Evolutionary conservation across 2,329 filamentous ascomycete species (phyloP).

Genomic region (Apiospora pterosperma): DNA sequence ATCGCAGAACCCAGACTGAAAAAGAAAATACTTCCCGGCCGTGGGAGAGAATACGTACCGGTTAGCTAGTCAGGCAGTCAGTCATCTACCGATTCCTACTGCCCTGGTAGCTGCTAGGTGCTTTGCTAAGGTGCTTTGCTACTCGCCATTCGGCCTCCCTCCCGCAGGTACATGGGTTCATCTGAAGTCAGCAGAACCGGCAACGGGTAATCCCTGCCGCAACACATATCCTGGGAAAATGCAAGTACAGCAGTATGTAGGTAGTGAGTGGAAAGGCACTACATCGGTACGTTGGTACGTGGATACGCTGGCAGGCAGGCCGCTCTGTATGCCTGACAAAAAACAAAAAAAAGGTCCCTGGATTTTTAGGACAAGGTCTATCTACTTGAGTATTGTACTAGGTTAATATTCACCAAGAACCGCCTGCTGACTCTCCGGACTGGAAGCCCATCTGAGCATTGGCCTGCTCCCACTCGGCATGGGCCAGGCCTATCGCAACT

Average conservation of each 20-base stretch:
- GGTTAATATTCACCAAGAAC: background rate
- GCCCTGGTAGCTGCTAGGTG: background rate
- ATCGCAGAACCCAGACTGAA: background rate
- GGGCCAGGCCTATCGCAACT: slow-evolving; percentile 1
- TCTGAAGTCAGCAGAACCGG: background rate
- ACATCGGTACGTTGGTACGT: too few relatives aligned
- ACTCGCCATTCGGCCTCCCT: background rate
- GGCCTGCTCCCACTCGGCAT: background rate
- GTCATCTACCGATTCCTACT: background rate
- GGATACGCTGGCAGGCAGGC: too few relatives aligned
- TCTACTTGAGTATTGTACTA: too few relatives aligned
- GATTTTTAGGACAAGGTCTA: too few relatives aligned
- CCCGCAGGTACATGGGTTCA: background rate
- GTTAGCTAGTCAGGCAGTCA: too few relatives aligned
- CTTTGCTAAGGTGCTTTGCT: background rate
- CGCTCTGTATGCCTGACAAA: background rate
- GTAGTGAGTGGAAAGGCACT: too few relatives aligned
- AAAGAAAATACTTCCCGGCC: background rate
- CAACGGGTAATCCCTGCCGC: background rate
- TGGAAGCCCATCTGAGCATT: background rate
- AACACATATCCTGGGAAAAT: background rate
- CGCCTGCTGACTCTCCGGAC: background rate
- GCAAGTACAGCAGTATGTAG: background rate
- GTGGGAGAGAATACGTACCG: background rate
- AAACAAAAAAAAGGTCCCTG: background rate